Conservation (phyloP, 495 filamentous ascomycete species). For the Jackrogersella minutella region DNA sequence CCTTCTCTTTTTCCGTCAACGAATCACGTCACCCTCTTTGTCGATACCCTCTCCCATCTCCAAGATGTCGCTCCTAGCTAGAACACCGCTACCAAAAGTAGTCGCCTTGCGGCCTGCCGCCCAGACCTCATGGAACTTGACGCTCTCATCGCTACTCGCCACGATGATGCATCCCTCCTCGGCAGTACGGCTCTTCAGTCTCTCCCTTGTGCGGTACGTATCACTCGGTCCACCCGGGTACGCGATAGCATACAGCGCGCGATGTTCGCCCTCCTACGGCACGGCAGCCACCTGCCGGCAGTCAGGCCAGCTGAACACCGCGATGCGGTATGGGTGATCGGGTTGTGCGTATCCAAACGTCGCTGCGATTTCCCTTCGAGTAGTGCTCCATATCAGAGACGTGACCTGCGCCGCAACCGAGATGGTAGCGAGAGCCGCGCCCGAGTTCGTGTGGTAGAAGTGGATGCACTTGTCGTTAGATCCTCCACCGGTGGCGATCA, state of each 20-base stretch:
- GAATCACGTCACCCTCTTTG: constrained; percentile 70
- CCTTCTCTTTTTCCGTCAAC: constrained; percentile 44
- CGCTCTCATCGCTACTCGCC: constrained; percentile 90
- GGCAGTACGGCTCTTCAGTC: constrained; percentile 60
- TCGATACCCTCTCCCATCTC: constrained; percentile 87
- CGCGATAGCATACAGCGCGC: constrained; percentile 76
- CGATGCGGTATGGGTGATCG: constrained; percentile 89
- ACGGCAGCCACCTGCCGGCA: constrained; percentile 89
- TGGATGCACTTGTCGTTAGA: constrained; percentile 95
- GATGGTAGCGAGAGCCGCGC: constrained; percentile 87
- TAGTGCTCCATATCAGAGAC: constrained; percentile 87
- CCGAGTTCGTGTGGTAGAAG: constrained; percentile 89
- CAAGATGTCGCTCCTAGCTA: constrained; percentile 89
- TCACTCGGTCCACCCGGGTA: constrained; percentile 69
- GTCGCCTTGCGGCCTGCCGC: constrained; percentile 66
- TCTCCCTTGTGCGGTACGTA: constrained; percentile 37
- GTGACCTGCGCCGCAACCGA: constrained; percentile 94
- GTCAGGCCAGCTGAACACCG: constrained; percentile 94
- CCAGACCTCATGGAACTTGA: constrained; percentile 98
- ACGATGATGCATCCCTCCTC: constrained; percentile 94
- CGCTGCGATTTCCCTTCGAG: constrained; percentile 84
- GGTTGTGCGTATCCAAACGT: constrained; percentile 97
- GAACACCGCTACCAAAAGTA: constrained; percentile 66
- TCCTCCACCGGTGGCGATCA: constrained; percentile 92
- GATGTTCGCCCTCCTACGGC: constrained; percentile 84